Base-by-base conservation (phyloP, 2,329 filamentous ascomycete species). In the Xylaria sp. region DNA sequence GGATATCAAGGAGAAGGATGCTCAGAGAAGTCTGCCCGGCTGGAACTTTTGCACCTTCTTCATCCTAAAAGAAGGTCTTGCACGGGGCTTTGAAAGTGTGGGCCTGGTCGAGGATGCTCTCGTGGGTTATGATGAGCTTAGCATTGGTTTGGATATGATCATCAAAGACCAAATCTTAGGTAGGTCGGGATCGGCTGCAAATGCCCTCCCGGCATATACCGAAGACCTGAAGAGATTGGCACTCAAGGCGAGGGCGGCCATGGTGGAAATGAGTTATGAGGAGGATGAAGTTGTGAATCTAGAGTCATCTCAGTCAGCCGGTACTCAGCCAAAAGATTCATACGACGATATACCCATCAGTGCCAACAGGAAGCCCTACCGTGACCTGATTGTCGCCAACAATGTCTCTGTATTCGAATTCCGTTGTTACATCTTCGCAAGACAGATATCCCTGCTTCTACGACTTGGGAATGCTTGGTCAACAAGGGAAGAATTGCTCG, bases 31-130 rank as follows among this genome's bases (percentile, higher is more conserved):
- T 39, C 82, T 99, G 20, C 96, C 96, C 0, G 96, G 96, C 0
- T 99, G 96, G 96, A 99, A 99, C 77, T 99, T 99, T 78, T 98
- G 96, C 80, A 99, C 96, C 0, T 99, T 99, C 78, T 99, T 99
- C 78, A 94, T 99, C 18, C 85, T 99, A 9, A 99, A 99, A 76
- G 96, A 99, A 79, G 96, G 96, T 0, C 83, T 99, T 41, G 95
- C 96, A 1, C 88, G 93, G 72, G 97, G 95, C 0, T 97, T 99
- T 73, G 97, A 99, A 79, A 98, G 93, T 77, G 94, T 98, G 3
- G 97, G 97, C 0, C 84, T 99, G 10, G 93, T 97, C 9, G 96
- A 99, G 76, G 96, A 99, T 84, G 95, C 96, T 3, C 82, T 99
- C 45, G 92, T 96, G 4, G 93, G 94, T 15, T 99, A 99, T 74